Percentiles rank a stretch among this genome's conserved stretches.
Evolutionary conservation across 2,329 filamentous ascomycete species (phyloP).

Genomic region (Cryphonectria naterciae): DNA sequence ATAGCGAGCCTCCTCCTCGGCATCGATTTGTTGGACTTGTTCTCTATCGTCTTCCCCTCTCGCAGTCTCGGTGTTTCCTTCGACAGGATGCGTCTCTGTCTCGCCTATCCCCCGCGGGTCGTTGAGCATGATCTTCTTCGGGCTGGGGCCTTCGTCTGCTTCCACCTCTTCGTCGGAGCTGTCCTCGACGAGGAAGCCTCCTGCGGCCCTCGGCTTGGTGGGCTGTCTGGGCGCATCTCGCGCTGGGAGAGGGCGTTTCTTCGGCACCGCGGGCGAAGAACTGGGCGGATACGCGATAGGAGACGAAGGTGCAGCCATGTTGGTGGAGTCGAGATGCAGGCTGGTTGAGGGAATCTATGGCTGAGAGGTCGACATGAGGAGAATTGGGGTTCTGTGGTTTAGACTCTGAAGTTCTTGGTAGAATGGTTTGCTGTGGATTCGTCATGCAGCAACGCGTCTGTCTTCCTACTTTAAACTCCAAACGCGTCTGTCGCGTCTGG

Average conservation of each 20-base stretch:
- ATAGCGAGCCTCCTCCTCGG: conserved; percentile 28
- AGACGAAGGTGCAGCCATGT: conserved; percentile 35
- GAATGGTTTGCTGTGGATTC: not conserved
- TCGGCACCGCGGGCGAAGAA: conserved; percentile 36
- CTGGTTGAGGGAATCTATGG: not conserved
- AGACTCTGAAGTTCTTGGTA: not conserved
- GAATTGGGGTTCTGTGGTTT: not conserved
- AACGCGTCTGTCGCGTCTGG: conserved; percentile 23
- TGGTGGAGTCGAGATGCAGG: not conserved
- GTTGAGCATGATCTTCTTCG: conserved; percentile 50
- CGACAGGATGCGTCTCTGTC: conserved; percentile 21
- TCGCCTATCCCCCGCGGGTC: conserved; percentile 33
- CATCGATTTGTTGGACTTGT: not conserved
- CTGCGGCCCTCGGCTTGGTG: conserved; percentile 42
- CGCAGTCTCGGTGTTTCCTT: not conserved
- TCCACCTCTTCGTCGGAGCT: conserved; percentile 46
- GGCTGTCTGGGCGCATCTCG: conserved; percentile 36
- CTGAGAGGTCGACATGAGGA: not conserved
- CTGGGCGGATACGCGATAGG: conserved; percentile 35
- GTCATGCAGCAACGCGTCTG: conserved; percentile 25
- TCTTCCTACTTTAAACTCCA: conserved; percentile 20
- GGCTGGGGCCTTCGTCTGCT: conserved; percentile 40
- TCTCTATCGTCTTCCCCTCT: conserved; percentile 1
- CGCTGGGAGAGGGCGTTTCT: conserved; percentile 44
- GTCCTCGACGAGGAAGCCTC: conserved; percentile 51